Conservation (phyloP, 1,284 basidiomycete species). For the Microbotryum violaceum region DNA sequence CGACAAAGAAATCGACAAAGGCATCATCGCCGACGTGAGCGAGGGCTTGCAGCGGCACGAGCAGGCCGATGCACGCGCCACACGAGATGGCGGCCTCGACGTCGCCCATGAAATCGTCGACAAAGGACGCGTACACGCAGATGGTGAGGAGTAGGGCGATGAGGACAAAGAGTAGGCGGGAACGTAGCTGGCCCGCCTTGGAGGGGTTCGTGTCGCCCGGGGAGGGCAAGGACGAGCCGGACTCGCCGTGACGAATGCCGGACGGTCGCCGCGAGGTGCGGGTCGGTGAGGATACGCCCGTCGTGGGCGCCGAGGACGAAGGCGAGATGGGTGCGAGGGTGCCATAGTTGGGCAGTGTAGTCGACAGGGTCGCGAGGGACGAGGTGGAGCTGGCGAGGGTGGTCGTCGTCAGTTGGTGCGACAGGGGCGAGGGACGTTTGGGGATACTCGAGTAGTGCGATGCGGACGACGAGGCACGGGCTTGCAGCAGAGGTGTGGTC, state of each 20-base stretch:
- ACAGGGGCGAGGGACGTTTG: too few species aligned
- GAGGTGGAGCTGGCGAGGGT: too few species aligned
- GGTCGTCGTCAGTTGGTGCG: too few species aligned
- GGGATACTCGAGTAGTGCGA: too few species aligned
- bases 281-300: too few species aligned
- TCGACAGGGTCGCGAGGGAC: too few species aligned
- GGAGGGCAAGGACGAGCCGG: neutral
- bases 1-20: conserved; percentile 32
- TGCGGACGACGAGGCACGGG: too few species aligned
- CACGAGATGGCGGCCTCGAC: conserved; percentile 30
- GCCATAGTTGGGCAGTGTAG: too few species aligned
- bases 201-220: neutral
- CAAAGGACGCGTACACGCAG: conserved; percentile 31
- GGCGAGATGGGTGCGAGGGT: too few species aligned
- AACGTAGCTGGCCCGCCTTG: conserved; percentile 2
- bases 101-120: conserved; percentile 31
- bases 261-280: neutral
- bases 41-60: conserved; percentile 33
- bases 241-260: neutral
- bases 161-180: conserved; percentile 11
- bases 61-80: conserved; percentile 32
- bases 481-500: too few species aligned
- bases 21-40: conserved; percentile 36
- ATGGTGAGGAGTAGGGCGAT: conserved; percentile 21
- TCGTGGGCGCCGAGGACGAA: too few species aligned